A percentile compares a stretch with the other conserved stretches of the same genome.
phyloP scores from a whole-genome alignment of 495 filamentous ascomycete species.

The Xylaria sp. region DNA sequence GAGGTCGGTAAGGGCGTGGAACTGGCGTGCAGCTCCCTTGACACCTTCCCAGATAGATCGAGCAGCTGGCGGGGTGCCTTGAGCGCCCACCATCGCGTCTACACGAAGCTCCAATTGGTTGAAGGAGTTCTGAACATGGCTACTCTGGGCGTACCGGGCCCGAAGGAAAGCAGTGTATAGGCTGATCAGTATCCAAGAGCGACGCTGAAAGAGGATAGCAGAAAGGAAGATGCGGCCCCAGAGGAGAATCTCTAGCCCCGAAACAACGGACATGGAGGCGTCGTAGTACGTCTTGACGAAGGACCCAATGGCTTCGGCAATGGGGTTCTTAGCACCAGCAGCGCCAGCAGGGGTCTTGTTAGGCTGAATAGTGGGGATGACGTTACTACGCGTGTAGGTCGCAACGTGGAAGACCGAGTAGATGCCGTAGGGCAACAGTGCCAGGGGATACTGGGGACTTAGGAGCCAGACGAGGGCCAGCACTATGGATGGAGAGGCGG shows the following conservation, averaged over 20 bases:
- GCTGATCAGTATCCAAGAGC: slow-evolving; percentile 84
- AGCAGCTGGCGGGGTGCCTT: slow-evolving; percentile 83
- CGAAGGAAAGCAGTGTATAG: slow-evolving; percentile 94
- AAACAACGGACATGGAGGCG: slow-evolving; percentile 81
- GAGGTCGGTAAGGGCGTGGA: slow-evolving; percentile 79
- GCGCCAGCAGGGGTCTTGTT: slow-evolving; percentile 55
- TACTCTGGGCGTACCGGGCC: slow-evolving; percentile 87
- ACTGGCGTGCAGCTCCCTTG: slow-evolving; percentile 76
- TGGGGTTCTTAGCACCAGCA: slow-evolving; percentile 67
- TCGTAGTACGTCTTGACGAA: slow-evolving; percentile 99
- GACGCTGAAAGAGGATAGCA: slow-evolving; percentile 83
- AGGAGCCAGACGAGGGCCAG: slow-evolving; percentile 98
- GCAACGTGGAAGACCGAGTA: slow-evolving; percentile 98
- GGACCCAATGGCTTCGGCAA: slow-evolving; percentile 80
- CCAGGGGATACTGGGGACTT: slow-evolving; percentile 84
- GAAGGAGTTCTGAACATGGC: slow-evolving; percentile 85
- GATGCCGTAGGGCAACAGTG: slow-evolving; percentile 91
- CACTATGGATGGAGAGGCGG: slow-evolving; percentile 53
- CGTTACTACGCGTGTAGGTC: slow-evolving; percentile 76
- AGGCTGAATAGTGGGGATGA: slow-evolving; percentile 70
- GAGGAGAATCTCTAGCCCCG: slow-evolving; percentile 76
- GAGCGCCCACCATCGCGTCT: slow-evolving; percentile 82
- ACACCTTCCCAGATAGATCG: slow-evolving; percentile 82
- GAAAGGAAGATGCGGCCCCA: slow-evolving; percentile 82
- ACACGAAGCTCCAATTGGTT: slow-evolving; percentile 72